These are phyloP conservation scores for Fusarium concolor DNA, from an alignment of 2,329 filamentous ascomycete species.

Conservation along the genomic window DNA sequence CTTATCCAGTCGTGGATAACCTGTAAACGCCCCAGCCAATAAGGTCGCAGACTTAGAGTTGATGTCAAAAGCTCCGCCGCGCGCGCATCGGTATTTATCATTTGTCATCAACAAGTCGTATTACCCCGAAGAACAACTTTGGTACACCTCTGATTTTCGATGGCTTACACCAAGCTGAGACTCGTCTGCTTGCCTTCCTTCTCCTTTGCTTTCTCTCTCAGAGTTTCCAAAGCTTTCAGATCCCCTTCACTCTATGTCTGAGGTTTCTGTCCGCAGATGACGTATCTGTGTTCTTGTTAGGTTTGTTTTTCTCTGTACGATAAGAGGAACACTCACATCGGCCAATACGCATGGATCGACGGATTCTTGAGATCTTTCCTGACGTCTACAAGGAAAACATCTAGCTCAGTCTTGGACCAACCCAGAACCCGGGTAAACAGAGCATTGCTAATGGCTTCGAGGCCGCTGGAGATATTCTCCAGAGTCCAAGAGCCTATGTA, in stretches of 20 bases:
- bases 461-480: conserved; percentile 33
- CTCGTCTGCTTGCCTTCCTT: neutral
- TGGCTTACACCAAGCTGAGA: neutral
- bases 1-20: too few relatives aligned
- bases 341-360: conserved; percentile 47
- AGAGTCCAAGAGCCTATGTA: conserved; percentile 22
- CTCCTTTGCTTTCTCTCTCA: neutral
- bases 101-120: neutral
- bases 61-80: neutral
- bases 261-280: conserved; percentile 12
- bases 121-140: neutral
- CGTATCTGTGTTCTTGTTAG: neutral
- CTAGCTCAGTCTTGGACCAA: conserved; percentile 44
- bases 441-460: conserved; percentile 45
- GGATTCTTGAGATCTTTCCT: conserved; percentile 44
- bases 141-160: neutral
- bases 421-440: conserved; percentile 44
- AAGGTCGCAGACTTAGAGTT: neutral
- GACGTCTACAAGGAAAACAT: conserved; percentile 41
- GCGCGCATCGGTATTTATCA: too few relatives aligned
- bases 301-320: accelerated
- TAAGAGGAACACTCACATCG: conserved; percentile 26
- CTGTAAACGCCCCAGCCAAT: neutral
- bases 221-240: neutral
- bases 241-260: neutral